These are phyloP conservation scores for Moricandia moricandioides DNA, from an alignment of 345 rosid genomes.

Conservation along the genomic window DNA sequence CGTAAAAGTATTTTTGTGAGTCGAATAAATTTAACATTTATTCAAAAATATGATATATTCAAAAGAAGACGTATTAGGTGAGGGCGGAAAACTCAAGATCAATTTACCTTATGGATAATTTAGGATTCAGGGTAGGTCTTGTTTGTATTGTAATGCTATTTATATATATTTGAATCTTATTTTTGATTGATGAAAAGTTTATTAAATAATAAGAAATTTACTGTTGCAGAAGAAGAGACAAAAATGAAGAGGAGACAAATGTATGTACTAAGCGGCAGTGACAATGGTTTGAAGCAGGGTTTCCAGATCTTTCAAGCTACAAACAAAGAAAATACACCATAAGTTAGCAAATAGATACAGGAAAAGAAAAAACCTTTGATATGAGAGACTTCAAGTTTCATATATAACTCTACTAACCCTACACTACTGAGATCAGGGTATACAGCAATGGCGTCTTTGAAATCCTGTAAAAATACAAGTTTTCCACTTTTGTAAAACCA, in stretches of 20 bases:
- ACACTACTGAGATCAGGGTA: conserved; percentile 80
- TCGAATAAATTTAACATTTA: no score
- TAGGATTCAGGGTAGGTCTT: no score
- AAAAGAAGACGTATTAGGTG: no score
- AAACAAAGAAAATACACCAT: background rate
- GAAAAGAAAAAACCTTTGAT: background rate
- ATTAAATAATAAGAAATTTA: background rate
- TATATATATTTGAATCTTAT: conserved; percentile 5
- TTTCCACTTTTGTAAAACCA: background rate
- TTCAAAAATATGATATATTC: no score
- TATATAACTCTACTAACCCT: conserved; percentile 42
- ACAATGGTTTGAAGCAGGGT: conserved; percentile 26
- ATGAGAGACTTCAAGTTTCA: background rate
- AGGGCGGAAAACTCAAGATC: no score
- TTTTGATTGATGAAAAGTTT: background rate
- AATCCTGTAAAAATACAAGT: conserved; percentile 53
- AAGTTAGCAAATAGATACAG: background rate
- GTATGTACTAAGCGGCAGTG: conserved; percentile 21
- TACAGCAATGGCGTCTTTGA: conserved; percentile 64
- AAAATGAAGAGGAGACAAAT: background rate
- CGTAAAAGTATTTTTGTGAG: no score
- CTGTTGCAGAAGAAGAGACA: background rate
- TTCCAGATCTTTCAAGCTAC: conserved; percentile 33
- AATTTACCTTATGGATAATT: no score
- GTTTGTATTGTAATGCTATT: conserved; percentile 22